A percentile compares a stretch with the other conserved stretches of the same genome.
These are phyloP conservation scores for Cardamine resedifolia DNA, from an alignment of 345 rosid species.

Conservation along the genomic window DNA sequence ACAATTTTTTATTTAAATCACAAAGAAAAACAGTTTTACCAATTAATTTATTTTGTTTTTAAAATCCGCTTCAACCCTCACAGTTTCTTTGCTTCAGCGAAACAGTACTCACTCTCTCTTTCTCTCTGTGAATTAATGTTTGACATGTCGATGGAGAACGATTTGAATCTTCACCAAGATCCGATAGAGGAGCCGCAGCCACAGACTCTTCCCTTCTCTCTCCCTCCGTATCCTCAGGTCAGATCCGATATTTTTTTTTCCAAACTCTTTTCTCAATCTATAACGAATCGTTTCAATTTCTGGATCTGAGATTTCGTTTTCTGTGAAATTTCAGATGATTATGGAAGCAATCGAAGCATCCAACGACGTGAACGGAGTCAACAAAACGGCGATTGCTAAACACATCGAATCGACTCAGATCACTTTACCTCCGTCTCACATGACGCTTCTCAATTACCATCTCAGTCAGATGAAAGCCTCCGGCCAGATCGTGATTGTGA, in stretches of 20 bases:
- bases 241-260: not conserved
- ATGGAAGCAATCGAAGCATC: slow-evolving; percentile 68
- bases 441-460: slow-evolving; percentile 59
- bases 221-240: slow-evolving; percentile 46
- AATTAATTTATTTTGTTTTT: not conserved
- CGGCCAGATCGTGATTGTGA: slow-evolving; percentile 59
- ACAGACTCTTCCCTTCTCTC: not conserved
- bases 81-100: slow-evolving; percentile 19
- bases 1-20: not conserved
- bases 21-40: slow-evolving; percentile 17
- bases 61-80: not conserved
- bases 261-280: not conserved
- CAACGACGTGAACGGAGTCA: slow-evolving; percentile 52
- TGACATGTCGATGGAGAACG: slow-evolving; percentile 29
- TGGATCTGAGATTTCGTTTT: not conserved
- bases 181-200: not conserved
- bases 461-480: slow-evolving; percentile 62
- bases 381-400: slow-evolving; percentile 56
- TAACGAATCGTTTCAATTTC: not conserved
- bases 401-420: slow-evolving; percentile 60
- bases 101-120: slow-evolving; percentile 11
- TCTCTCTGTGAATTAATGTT: slow-evolving; percentile 4
- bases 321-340: slow-evolving; percentile 52
- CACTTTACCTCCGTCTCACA: slow-evolving; percentile 60
- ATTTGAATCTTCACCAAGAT: not conserved